Evolutionary conservation across 257 asterid genomes (phyloP), one percentile per base, ranked within the genome.

Genomic region (Solanum piurae): DNA sequence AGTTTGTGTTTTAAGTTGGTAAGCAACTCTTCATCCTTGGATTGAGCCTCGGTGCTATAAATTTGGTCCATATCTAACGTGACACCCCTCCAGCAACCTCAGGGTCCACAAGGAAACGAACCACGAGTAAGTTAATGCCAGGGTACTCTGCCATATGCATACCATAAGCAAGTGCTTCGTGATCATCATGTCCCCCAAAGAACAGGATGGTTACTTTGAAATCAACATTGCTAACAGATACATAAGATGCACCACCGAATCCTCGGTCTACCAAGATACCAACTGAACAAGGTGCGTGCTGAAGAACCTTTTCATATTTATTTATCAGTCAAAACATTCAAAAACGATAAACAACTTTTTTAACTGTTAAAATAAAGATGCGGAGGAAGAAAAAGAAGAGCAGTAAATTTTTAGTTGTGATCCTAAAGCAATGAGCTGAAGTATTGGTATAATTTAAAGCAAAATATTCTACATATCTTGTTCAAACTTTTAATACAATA

Each of bases 131-230:
- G 3, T 31, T 87, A 74, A 92, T 86, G 6, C 93, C 94, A 0
- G 95, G 95, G 85, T 92, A 95, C 89, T 94, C 95, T 2, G 97
- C 93, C 93, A 94, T 94, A 62, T 88, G 89, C 10, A 89, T 91
- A 4, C 94, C 94, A 42, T 93, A 93, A 1, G 95, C 89, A 2
- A 94, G 88, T 10, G 97, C 97, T 76, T 94, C 97, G 0, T 92
- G 87, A 31, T 93, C 95, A 38, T 94, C 95, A 5, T 88, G 91
- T 0, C 96, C 94, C 4, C 96, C 96, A 7, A 94, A 92, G 92
- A 94, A 94, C 38, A 93, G 82, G 11, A 88, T 89, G 0, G 93
- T 89, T 16, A 94, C 87, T 6, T 82, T 80, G 34, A 88, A 90
- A 46, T 89, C 91, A 2, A 93, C 93, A 6, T 89, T 89, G 88